Conservation (phyloP, 2,329 filamentous ascomycete species). For the Gaeumannomyces sp. region DNA sequence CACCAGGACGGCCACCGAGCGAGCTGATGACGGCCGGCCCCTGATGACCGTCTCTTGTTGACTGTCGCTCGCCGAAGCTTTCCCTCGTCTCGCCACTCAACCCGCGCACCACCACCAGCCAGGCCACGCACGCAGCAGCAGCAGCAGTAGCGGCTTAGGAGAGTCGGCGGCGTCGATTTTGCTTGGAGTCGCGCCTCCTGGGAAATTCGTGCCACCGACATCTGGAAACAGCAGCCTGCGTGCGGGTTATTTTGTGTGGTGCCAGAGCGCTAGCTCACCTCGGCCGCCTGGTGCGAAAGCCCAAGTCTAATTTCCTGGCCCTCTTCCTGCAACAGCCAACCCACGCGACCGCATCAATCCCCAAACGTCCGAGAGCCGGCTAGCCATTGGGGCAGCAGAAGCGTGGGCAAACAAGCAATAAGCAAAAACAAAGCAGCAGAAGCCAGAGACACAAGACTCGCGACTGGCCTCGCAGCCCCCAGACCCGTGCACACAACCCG, state of each 20-base stretch:
- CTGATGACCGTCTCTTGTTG: neutral
- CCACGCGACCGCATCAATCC: neutral
- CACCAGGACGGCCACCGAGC: neutral
- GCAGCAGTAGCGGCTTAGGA: too few relatives aligned
- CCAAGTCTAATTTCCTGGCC: neutral
- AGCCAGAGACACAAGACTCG: neutral
- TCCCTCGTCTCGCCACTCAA: neutral
- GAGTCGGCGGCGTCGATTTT: too few relatives aligned
- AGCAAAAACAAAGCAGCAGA: neutral
- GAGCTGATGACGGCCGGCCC: neutral
- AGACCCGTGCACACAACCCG: neutral
- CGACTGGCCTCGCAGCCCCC: neutral
- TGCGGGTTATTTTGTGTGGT: neutral
- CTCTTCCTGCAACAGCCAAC: neutral
- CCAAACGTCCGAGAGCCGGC: neutral
- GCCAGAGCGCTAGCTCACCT: neutral
- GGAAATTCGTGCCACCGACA: too few relatives aligned
- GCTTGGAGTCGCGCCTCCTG: neutral
- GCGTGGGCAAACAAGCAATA: neutral
- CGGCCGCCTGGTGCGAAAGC: neutral
- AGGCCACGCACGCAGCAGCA: neutral
- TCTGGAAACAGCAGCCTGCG: neutral
- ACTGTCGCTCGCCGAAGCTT: neutral
- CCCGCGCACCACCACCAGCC: neutral
- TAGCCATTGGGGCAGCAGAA: neutral